Evolutionary conservation across 2,329 filamentous ascomycete genomes (phyloP), one percentile per base, ranked within the genome.

Genomic region (Phaeomoniella chlamydospora): DNA sequence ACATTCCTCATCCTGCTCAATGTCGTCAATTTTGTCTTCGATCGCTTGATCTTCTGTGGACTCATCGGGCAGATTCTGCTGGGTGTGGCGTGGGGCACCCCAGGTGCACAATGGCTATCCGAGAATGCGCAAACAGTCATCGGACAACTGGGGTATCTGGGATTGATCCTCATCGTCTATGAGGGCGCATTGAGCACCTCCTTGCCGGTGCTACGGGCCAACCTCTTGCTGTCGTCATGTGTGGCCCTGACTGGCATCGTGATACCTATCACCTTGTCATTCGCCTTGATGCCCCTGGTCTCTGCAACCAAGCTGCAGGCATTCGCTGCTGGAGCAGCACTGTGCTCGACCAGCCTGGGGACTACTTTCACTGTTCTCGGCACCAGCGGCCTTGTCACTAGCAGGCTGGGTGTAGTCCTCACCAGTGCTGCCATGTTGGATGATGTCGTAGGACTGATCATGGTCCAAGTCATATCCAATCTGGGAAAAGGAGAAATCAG

Each of bases 381-480:
- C 0, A 77, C 82, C 5, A 75, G 73, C 2, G 64, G 64, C 2
- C 53, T 78, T 9, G 59, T 58, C n/a, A 51, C 58, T 2, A 74
- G 67, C 5, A 57, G 71, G 2, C 50, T 77, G 0, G 83, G 59
- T 38, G 74, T 57, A 5, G 70, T 90, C 0, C 63, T 86, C 1
- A 72, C 72, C 2, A 77, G 72, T 39, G 81, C 80, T 1, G 83
- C 82, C 0, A 82, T 90, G 72, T 72, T 90, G 58, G 83, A 90
- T 49, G 82, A 90, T 55, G 76, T 88, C 0, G 69, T 82, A 2
- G 81, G 80, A 0, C 58, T 88, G 6, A 72, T 87, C 5, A 80
- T 88, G 72, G 77, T 85, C 0, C 73, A 83, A 44, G 68, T 88
- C 32, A 77, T 90, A 15, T 71, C 77, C 0, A 77, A 75, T 33